Evolutionary conservation across 148 eudicot species (phyloP).

Genomic region (Fagopyrum homotropicum): DNA sequence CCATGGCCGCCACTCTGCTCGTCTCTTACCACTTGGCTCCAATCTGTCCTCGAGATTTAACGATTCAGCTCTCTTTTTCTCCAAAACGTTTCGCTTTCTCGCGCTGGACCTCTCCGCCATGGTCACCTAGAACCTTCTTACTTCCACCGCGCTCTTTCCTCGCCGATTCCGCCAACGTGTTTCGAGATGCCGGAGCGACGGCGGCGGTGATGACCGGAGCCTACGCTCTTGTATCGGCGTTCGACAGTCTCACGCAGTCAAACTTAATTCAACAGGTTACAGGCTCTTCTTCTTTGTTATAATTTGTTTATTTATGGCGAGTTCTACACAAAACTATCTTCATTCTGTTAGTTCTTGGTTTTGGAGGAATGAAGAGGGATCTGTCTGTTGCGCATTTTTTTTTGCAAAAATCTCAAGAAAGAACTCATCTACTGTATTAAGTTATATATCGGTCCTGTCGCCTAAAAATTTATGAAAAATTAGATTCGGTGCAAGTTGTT

Average conservation of each 20-base stretch:
- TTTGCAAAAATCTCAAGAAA: not conserved
- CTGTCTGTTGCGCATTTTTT: not conserved
- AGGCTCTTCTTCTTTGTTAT: not conserved
- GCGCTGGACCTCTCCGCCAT: not conserved
- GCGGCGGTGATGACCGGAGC: constrained; percentile 33
- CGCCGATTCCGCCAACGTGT: constrained; percentile 4
- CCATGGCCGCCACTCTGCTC: constrained; percentile 7
- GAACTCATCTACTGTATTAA: not conserved
- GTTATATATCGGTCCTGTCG: not conserved
- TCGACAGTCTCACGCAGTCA: constrained; percentile 44
- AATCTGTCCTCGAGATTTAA: not conserved
- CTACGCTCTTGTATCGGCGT: constrained; percentile 42
- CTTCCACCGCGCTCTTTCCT: not conserved
- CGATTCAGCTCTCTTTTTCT: not conserved
- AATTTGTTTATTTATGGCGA: not conserved
- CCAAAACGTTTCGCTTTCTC: not conserved
- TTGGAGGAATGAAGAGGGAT: not conserved
- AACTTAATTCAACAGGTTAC: constrained; percentile 45
- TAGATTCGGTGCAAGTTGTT: not conserved
- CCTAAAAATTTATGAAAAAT: not conserved
- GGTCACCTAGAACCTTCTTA: constrained; percentile 3
- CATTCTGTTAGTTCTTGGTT: not conserved
- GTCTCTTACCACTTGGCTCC: not conserved
- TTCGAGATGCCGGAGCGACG: constrained; percentile 51
- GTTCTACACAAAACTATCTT: not conserved